Evolutionary conservation across 176 grass and related monocot genomes (phyloP).

Genomic region (Carex pumila): DNA sequence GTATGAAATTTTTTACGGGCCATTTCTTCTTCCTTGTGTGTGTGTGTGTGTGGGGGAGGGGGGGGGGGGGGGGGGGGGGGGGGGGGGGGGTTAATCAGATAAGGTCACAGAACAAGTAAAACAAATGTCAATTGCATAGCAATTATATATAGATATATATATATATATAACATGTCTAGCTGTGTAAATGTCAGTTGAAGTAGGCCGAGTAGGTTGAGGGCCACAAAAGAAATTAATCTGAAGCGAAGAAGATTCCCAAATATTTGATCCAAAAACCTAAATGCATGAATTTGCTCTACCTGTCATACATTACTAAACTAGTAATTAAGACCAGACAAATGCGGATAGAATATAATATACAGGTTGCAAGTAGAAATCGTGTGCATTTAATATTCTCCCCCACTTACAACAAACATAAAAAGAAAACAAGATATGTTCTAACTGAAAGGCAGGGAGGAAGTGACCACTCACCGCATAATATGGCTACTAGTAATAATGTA

Average conservation of each 20-base stretch:
- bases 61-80: too few species aligned
- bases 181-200: background rate
- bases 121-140: background rate
- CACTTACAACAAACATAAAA: slow-evolving; percentile 18
- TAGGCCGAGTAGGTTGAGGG: background rate
- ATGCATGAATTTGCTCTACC: slow-evolving; percentile 4
- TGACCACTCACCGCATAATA: slow-evolving; percentile 20
- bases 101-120: too few species aligned
- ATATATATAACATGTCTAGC: background rate
- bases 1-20: too few species aligned
- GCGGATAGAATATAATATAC: slow-evolving; percentile 5
- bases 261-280: background rate
- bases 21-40: too few species aligned
- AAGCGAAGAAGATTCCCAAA: background rate
- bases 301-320: background rate
- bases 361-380: background rate
- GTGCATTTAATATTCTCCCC: slow-evolving; percentile 17
- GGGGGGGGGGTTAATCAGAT: too few species aligned
- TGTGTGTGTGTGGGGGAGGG: too few species aligned
- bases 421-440: slow-evolving; percentile 8
- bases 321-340: slow-evolving; percentile 10
- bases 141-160: background rate
- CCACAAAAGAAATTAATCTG: background rate
- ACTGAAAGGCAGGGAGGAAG: slow-evolving; percentile 11
- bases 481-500: background rate